Conservation (phyloP, 2,329 filamentous ascomycete genomes). For the Calonectria honghensis region DNA sequence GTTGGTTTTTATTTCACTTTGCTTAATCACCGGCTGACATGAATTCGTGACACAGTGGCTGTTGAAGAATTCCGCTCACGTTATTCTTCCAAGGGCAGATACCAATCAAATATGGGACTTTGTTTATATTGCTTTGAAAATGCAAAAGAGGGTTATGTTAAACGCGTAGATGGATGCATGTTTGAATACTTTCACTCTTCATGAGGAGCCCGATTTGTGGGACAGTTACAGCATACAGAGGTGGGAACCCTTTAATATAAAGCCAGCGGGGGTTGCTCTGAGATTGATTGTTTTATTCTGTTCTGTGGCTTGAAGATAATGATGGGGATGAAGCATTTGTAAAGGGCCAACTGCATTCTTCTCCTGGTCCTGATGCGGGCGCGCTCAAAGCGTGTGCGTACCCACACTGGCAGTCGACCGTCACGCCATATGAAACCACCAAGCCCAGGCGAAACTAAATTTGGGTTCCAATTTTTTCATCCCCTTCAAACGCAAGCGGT, state of each 20-base stretch:
- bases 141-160: slow-evolving; percentile 7
- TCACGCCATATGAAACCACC: no score
- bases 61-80: slow-evolving; percentile 17
- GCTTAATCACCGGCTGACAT: not conserved
- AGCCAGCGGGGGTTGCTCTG: not conserved
- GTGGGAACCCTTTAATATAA: not conserved
- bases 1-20: not conserved
- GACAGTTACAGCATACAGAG: not conserved
- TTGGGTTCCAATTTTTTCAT: no score
- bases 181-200: slow-evolving; percentile 7
- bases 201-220: not conserved
- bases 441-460: no score
- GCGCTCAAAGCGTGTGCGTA: not conserved
- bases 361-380: not conserved
- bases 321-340: not conserved
- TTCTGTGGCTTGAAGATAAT: not conserved
- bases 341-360: not conserved
- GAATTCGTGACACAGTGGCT: not conserved
- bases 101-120: slow-evolving; percentile 12
- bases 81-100: slow-evolving; percentile 16
- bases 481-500: no score
- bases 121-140: slow-evolving; percentile 14
- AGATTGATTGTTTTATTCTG: not conserved
- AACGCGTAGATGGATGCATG: slow-evolving; percentile 6
- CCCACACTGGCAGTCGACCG: no score